A percentile compares a stretch with the other conserved stretches of the same genome.
These are phyloP conservation scores for Kernera saxatilis DNA, from an alignment of 345 rosid species.

Conservation along the genomic window DNA sequence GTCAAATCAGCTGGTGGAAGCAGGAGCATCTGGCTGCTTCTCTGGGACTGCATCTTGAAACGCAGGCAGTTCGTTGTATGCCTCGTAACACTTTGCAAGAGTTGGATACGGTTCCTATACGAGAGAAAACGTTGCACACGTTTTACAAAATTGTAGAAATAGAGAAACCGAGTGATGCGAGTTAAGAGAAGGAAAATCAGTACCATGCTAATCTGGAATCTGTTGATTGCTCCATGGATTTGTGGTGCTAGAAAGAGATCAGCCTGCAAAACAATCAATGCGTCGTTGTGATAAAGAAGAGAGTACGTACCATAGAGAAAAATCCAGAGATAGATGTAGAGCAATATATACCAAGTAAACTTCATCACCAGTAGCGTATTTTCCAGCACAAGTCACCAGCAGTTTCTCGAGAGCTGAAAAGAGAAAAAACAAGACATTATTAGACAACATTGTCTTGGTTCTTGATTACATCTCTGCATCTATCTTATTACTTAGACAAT, in stretches of 20 bases:
- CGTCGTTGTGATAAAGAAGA: neutral
- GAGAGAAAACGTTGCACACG: neutral
- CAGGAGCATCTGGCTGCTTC: constrained; percentile 42
- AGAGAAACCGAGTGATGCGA: neutral
- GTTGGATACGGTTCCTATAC: constrained; percentile 55
- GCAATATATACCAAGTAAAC: constrained; percentile 59
- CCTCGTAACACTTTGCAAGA: constrained; percentile 48
- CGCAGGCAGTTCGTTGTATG: constrained; percentile 47
- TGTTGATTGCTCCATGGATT: constrained; percentile 40
- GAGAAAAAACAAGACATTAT: no score
- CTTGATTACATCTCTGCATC: neutral
- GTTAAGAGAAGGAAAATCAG: neutral
- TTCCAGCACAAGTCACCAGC: constrained; percentile 54
- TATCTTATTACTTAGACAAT: neutral
- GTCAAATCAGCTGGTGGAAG: constrained; percentile 13
- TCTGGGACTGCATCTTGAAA: constrained; percentile 35
- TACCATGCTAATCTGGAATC: constrained; percentile 78
- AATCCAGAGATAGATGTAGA: neutral
- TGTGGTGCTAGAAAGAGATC: constrained; percentile 82
- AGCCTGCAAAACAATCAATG: constrained; percentile 56
- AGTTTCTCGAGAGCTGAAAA: constrained; percentile 72
- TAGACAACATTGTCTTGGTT: neutral
- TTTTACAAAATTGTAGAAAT: neutral
- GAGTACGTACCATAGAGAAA: neutral
- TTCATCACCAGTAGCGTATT: constrained; percentile 72